Percentiles rank a stretch among this genome's conserved stretches.
Conservation (phyloP, 2,329 filamentous ascomycete species). For the Colletotrichum caudatum region DNA sequence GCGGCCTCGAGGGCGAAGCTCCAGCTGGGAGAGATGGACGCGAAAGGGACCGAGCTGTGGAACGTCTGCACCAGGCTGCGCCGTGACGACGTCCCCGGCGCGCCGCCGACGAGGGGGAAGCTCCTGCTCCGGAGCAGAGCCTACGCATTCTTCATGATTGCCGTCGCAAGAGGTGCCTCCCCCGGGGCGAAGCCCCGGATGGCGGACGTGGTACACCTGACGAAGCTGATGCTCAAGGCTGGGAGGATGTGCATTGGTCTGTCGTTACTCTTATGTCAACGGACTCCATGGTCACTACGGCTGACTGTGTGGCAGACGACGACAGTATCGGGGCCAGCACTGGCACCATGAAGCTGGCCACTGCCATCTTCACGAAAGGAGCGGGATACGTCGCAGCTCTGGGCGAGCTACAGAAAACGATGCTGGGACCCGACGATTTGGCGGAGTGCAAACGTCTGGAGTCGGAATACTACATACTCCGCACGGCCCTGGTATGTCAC, state of each 20-base stretch:
- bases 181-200: conserved; percentile 42
- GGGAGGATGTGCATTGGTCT: conserved; percentile 72
- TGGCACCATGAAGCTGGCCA: conserved; percentile 55
- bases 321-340: conserved; percentile 59
- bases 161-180: conserved; percentile 60
- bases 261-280: conserved; percentile 43
- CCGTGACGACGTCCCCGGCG: conserved; percentile 49
- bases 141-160: conserved; percentile 77
- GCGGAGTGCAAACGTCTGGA: conserved; percentile 55
- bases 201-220: conserved; percentile 65
- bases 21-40: conserved; percentile 61
- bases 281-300: background rate
- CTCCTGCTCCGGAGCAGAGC: conserved; percentile 58
- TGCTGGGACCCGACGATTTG: conserved; percentile 48
- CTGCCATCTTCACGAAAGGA: conserved; percentile 72
- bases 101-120: conserved; percentile 44
- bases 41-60: conserved; percentile 71
- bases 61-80: conserved; percentile 71
- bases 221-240: conserved; percentile 76
- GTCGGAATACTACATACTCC: conserved; percentile 74
- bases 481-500: conserved; percentile 72
- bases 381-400: conserved; percentile 65
- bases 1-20: background rate
- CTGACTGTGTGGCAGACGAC: conserved; percentile 54
- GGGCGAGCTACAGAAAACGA: conserved; percentile 46